Base-by-base conservation (phyloP, 768 basidiomycete species). In the Lentinula guzmanii region DNA sequence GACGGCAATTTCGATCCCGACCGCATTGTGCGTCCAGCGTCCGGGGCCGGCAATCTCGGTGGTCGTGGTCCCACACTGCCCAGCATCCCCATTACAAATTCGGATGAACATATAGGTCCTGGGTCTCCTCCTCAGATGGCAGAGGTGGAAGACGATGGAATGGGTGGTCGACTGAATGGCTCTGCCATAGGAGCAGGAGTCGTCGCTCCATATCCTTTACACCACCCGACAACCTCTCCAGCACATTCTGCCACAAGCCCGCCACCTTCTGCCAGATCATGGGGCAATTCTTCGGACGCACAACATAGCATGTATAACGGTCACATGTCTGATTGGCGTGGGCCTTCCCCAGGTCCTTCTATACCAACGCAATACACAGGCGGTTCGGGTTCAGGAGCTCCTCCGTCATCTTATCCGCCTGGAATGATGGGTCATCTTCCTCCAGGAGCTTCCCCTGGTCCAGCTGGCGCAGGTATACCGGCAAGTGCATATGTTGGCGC, bases 1-100 rank as follows among this genome's bases (percentile, higher is more conserved):
- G 58, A 59, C 34, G 58, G 58, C 35, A 59, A 59, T 21, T 59
- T 59, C n/a, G 58, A 59, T 37, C 58, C 58, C 45, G 45, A 59
- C 37, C 45, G 58, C 21, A 48, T 59, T 16, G 37, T 51, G 5
- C 45, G 48, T 9, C 33, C 45, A 10, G 33, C 58, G 5, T 48
- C 45, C 24, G 58, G 58, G 2, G 5, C 55, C 15, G 55, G 55
- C 5, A 41, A 41, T 31, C 24, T 43, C 21, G 46, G 58, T 33
- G 33, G 45, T 18, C 45, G 45, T 16, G 45, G 41, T 24, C 45
- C 58, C 3, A 59, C 58, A 13, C 46, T 59, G 37, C 58, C 58
- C 34, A 59, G 34, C 37, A 59, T 59, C 3, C 58, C 58, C 1
- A 16, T 59, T 45, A 34, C 58, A 39, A 50, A 50, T 16, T 56